phyloP scores from a whole-genome alignment of 352 stramenopile species.

The Phytophthora macrochlamydospora region DNA sequence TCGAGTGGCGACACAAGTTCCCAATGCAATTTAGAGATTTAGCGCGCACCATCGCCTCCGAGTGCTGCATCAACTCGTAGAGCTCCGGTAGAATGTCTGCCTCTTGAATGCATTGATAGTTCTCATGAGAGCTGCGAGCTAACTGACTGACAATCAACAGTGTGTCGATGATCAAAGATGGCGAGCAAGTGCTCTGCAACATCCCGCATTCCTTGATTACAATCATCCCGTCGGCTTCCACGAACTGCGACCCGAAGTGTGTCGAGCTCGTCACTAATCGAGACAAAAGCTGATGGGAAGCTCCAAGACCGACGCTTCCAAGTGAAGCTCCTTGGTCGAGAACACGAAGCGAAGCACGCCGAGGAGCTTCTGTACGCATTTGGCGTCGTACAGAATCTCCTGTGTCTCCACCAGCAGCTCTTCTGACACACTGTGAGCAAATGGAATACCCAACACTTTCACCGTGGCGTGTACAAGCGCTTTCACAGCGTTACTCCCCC shows the following conservation, averaged over 20 bases:
- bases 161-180: slow-evolving; percentile 77
- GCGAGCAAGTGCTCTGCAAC: slow-evolving; percentile 43
- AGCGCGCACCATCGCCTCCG: slow-evolving; percentile 78
- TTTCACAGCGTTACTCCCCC: slow-evolving; percentile 83
- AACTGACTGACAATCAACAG: slow-evolving; percentile 90
- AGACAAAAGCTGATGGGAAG: slow-evolving; percentile 85
- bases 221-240: slow-evolving; percentile 64
- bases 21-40: slow-evolving; percentile 93
- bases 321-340: slow-evolving; percentile 49
- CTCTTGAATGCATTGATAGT: slow-evolving; percentile 74
- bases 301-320: slow-evolving; percentile 66
- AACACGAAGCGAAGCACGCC: slow-evolving; percentile 70
- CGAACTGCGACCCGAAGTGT: slow-evolving; percentile 84
- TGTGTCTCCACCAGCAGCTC: slow-evolving; percentile 72
- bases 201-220: slow-evolving; percentile 79
- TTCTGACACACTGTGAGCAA: slow-evolving; percentile 70
- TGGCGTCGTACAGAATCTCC: slow-evolving; percentile 72
- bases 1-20: slow-evolving; percentile 93
- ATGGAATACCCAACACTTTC: slow-evolving; percentile 82
- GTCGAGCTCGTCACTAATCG: slow-evolving; percentile 84
- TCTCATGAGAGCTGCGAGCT: slow-evolving; percentile 68
- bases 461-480: slow-evolving; percentile 84
- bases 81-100: slow-evolving; percentile 64
- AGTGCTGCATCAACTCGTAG: slow-evolving; percentile 57
- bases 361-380: slow-evolving; percentile 71